These are phyloP conservation scores for Fusarium drepaniforme DNA, from an alignment of 2,329 filamentous ascomycete species.

Conservation along the genomic window DNA sequence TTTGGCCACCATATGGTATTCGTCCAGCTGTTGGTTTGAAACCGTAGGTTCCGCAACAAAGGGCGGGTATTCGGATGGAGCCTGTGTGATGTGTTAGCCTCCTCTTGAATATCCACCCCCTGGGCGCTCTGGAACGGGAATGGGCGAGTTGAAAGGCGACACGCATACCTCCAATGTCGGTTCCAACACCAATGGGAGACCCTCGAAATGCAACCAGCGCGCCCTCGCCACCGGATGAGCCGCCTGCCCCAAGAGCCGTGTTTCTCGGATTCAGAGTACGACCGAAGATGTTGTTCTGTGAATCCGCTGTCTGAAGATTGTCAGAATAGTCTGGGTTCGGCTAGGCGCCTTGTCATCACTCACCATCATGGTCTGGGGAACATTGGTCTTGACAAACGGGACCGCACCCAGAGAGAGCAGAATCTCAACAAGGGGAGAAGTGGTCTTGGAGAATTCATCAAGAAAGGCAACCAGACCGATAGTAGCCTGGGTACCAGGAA, in stretches of 20 bases:
- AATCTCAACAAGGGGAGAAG: constrained; percentile 16
- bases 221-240: constrained; percentile 67
- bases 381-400: constrained; percentile 28
- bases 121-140: not conserved
- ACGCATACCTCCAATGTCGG: constrained; percentile 46
- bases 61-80: constrained; percentile 42
- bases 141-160: not conserved
- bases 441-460: not conserved
- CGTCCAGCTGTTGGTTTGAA: constrained; percentile 22
- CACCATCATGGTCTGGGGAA: constrained; percentile 30
- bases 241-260: constrained; percentile 67
- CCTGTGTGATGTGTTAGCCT: constrained; percentile 7
- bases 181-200: constrained; percentile 48
- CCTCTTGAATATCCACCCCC: not conserved
- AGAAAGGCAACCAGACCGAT: constrained; percentile 17
- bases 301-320: constrained; percentile 9
- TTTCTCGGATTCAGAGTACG: constrained; percentile 70
- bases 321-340: not conserved
- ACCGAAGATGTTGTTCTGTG: constrained; percentile 64
- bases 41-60: constrained; percentile 36
- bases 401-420: constrained; percentile 17
- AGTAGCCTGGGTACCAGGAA: constrained; percentile 15
- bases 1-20: constrained; percentile 20
- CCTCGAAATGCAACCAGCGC: constrained; percentile 50
- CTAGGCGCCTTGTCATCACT: not conserved